Conservation (phyloP, 345 rosid species). For the Reutealis trisperma region DNA sequence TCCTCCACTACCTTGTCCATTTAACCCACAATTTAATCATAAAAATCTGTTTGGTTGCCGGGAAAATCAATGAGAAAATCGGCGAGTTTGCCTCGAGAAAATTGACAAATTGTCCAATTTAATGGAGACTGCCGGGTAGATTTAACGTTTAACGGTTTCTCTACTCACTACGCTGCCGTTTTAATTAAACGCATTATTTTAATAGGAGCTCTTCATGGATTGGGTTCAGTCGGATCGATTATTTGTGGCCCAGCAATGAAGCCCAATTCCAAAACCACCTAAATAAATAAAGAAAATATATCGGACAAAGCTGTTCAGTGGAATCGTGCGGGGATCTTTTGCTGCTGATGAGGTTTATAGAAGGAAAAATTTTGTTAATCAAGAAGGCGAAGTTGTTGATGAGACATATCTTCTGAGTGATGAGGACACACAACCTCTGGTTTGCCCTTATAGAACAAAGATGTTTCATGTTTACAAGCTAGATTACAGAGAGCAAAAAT, state of each 20-base stretch:
- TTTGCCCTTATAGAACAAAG: conserved; percentile 21
- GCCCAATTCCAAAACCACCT: no score
- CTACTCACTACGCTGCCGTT: no score
- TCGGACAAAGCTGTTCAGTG: conserved; percentile 7
- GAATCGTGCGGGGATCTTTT: conserved; percentile 18
- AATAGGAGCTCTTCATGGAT: no score
- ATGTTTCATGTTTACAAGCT: conserved; percentile 14
- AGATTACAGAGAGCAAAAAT: conserved; percentile 6
- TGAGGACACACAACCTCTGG: conserved; percentile 20
- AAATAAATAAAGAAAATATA: no score
- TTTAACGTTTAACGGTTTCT: no score
- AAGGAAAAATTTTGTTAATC: conserved; percentile 20
- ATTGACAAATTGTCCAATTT: no score
- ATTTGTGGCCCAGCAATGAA: no score
- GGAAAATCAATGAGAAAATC: background rate
- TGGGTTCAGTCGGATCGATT: no score
- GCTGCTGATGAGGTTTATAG: conserved; percentile 20
- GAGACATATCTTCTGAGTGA: conserved; percentile 22
- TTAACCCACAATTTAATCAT: background rate
- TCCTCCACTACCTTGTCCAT: conserved; percentile 87
- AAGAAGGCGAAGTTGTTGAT: background rate
- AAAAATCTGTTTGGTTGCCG: background rate
- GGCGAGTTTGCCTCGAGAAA: no score
- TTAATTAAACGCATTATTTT: no score
- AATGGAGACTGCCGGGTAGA: no score